Conservation (phyloP, 2,329 filamentous ascomycete genomes). For the Phaeosphaeriaceae sp. region DNA sequence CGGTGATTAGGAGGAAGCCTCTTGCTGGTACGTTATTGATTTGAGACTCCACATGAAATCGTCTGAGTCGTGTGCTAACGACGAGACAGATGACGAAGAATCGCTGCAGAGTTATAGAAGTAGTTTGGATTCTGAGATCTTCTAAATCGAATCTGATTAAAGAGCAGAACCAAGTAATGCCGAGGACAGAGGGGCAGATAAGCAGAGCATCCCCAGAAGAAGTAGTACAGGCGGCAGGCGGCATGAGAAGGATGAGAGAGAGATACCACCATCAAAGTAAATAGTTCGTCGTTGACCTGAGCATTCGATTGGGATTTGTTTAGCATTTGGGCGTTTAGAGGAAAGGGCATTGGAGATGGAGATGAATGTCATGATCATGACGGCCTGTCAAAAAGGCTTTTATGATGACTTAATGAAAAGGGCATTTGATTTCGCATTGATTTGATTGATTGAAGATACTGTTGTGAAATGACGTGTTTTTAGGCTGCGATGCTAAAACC, state of each 20-base stretch:
- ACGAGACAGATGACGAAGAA: conserved; percentile 32
- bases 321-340: not conserved
- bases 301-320: not conserved
- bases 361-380: not conserved
- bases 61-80: conserved; percentile 7
- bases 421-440: too few relatives aligned
- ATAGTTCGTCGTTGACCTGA: not conserved
- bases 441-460: too few relatives aligned
- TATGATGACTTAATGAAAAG: too few relatives aligned
- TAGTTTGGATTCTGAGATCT: conserved; percentile 46
- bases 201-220: not conserved
- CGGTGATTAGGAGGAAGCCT: conserved; percentile 47
- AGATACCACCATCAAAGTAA: not conserved
- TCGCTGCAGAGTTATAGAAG: conserved; percentile 43
- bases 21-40: conserved; percentile 36
- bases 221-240: too few relatives aligned
- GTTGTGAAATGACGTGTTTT: too few relatives aligned
- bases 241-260: not conserved
- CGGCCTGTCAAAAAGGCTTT: too few relatives aligned
- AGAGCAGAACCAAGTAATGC: not conserved
- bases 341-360: not conserved
- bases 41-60: not conserved
- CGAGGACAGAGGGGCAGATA: not conserved
- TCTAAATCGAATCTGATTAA: conserved; percentile 30
- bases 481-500: too few relatives aligned